These are phyloP conservation scores for Taphrina populina DNA, from an alignment of 1,139 yeast species.

Conservation along the genomic window DNA sequence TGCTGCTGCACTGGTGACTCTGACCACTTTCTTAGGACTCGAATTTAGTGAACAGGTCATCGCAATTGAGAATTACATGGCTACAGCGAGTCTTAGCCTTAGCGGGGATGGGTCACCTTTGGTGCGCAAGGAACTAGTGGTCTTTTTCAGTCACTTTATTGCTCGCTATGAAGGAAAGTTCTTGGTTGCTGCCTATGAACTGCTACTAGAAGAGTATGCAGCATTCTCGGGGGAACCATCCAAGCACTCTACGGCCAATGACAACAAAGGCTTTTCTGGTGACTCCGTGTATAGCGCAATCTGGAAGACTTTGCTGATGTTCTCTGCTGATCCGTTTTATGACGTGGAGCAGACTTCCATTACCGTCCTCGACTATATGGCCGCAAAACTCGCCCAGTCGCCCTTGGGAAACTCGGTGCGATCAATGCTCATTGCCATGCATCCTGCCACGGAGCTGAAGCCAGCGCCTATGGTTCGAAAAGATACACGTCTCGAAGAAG, in stretches of 20 bases:
- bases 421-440: slow-evolving; percentile 50
- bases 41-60: slow-evolving; percentile 48
- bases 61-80: slow-evolving; percentile 48
- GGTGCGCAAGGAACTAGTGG: slow-evolving; percentile 80
- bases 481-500: slow-evolving; percentile 10
- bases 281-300: slow-evolving; percentile 84
- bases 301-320: slow-evolving; percentile 79
- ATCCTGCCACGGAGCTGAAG: slow-evolving; percentile 14
- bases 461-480: slow-evolving; percentile 15
- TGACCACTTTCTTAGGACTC: slow-evolving; percentile 61
- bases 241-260: slow-evolving; percentile 49
- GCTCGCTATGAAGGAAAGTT: slow-evolving; percentile 70
- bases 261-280: slow-evolving; percentile 49
- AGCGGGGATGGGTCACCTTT: slow-evolving; percentile 86
- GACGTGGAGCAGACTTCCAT: slow-evolving; percentile 78
- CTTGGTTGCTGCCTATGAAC: slow-evolving; percentile 82
- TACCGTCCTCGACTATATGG: slow-evolving; percentile 70
- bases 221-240: slow-evolving; percentile 51
- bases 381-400: slow-evolving; percentile 61
- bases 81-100: slow-evolving; percentile 51
- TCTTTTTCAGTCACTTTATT: slow-evolving; percentile 73
- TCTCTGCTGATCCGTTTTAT: slow-evolving; percentile 84
- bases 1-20: slow-evolving; percentile 73
- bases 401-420: slow-evolving; percentile 63
- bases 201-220: slow-evolving; percentile 75